Base-by-base conservation (phyloP, 2,329 filamentous ascomycete genomes). In the Trichoderma asperellum region DNA sequence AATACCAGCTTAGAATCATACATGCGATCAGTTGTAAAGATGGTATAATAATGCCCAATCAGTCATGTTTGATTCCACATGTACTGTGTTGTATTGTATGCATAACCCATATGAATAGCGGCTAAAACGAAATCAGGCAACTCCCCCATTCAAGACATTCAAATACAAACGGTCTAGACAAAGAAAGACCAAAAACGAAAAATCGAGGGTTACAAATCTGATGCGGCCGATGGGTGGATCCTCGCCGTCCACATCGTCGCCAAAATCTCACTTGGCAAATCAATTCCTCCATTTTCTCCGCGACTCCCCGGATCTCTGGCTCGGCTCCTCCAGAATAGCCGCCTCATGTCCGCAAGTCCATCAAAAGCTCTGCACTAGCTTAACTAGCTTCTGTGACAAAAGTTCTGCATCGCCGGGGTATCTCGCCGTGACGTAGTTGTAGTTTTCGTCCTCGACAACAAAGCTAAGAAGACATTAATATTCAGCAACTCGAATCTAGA, bases 401-500 rank as follows among this genome's bases (percentile, higher is more conserved):
- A 73, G 72, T 40, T 79, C 77, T 1, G 80, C 80, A 71, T 85
- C 83, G 3, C 75, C 79, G 0, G 83, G 83, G 70, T 81, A 85
- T 7, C 83, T 77, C 24, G 79, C 83, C 71, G 81, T 85, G 72
- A 85, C 76, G 71, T 85, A 85, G 72, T 85, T 85, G 73, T 83
- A 84, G 40, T 79, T 78, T 69, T 81, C 75, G 62, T 86, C 84
- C 72, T 84, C 79, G 2, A 85, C 82, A 1, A 84, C 81, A 68
- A 86, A 85, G 6, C 82, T 85, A 70, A 27, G 52, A n/a, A 27
- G n/a, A 37, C 52, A 29, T 55, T 61, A 52, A 63, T 43, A 40
- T 8, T 40, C 37, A 40, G 37, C 7, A 43, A n/a, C 40, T 32
- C 35, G n/a, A 10, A 65, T 10, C 21, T 14, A 21, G 2, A 27